A percentile compares a stretch with the other conserved stretches of the same genome.
Conservation (phyloP, 371 early-diverging fungal species). For the Conidiobolus incongruus region DNA sequence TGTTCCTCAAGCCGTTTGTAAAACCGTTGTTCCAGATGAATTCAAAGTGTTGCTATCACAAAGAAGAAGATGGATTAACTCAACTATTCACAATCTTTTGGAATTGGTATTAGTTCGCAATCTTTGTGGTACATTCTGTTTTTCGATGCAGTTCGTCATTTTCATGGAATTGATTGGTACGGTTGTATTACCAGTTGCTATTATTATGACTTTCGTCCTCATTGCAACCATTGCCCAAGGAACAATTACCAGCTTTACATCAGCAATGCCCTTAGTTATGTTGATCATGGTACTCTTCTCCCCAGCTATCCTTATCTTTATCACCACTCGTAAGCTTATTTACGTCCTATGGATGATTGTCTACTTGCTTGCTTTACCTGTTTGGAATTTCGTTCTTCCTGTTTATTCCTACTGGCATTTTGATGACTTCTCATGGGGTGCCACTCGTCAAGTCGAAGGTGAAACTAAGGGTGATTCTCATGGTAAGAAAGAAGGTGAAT, state of each 20-base stretch:
- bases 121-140: too few relatives aligned
- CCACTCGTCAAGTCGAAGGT: slow-evolving; percentile 77
- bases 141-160: slow-evolving; percentile 79
- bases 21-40: too few relatives aligned
- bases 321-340: slow-evolving; percentile 73
- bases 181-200: slow-evolving; percentile 61
- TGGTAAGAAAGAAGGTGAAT: slow-evolving; percentile 48
- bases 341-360: slow-evolving; percentile 81
- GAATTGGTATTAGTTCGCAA: too few relatives aligned
- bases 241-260: slow-evolving; percentile 10
- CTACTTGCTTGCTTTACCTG: slow-evolving; percentile 72
- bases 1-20: too few relatives aligned
- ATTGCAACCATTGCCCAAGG: too few relatives aligned
- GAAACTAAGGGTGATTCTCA: slow-evolving; percentile 61
- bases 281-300: slow-evolving; percentile 46
- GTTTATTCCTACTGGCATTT: slow-evolving; percentile 99
- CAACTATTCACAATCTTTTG: too few relatives aligned
- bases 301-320: slow-evolving; percentile 69
- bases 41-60: too few relatives aligned
- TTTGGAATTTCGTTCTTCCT: slow-evolving; percentile 97
- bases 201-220: too few relatives aligned
- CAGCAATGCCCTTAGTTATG: slow-evolving; percentile 41
- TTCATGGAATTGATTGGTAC: slow-evolving; percentile 71
- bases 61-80: too few relatives aligned
- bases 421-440: slow-evolving; percentile 98